These are phyloP conservation scores for Desmodesmus armatus DNA, from an alignment of 139 green algal genomes.

Conservation along the genomic window DNA sequence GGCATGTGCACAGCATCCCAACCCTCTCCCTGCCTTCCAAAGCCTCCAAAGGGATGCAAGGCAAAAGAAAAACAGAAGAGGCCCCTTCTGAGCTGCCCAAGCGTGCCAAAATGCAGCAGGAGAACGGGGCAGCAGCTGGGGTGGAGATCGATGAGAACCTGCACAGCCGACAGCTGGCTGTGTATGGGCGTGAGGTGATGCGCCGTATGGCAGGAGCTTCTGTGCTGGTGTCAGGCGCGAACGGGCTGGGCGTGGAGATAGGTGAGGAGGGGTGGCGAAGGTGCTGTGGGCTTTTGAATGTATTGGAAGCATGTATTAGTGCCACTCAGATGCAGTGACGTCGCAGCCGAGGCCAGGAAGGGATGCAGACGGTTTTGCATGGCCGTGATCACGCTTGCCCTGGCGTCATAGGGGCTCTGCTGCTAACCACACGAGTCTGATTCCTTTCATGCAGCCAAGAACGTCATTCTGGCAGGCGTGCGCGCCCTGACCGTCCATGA, in stretches of 20 bases:
- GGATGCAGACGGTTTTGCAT: no score
- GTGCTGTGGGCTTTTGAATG: background rate
- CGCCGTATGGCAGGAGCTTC: slow-evolving; percentile 82
- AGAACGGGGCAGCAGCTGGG: slow-evolving; percentile 38
- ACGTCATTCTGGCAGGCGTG: slow-evolving; percentile 97
- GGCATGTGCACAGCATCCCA: no score
- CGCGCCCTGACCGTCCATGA: slow-evolving; percentile 94
- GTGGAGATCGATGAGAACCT: slow-evolving; percentile 96
- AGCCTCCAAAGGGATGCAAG: no score
- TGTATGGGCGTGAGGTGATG: slow-evolving; percentile 98
- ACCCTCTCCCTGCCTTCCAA: no score
- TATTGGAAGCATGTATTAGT: no score
- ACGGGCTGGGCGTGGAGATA: slow-evolving; percentile 93
- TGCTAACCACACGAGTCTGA: no score
- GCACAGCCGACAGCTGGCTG: slow-evolving; percentile 96
- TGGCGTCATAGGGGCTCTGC: no score
- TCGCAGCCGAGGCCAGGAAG: no score
- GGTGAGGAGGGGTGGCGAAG: slow-evolving; percentile 64
- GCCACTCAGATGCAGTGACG: no score
- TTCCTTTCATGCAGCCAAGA: slow-evolving; percentile 91
- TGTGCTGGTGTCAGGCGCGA: slow-evolving; percentile 89
- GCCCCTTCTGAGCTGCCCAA: slow-evolving; percentile 31
- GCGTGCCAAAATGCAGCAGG: slow-evolving; percentile 32
- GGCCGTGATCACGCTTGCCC: no score
- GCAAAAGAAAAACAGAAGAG: slow-evolving; percentile 10